A percentile compares a stretch with the other conserved stretches of the same genome.
These are phyloP conservation scores for Tieghemostelium lacteum DNA, from an alignment of 78 protist species.

Conservation along the genomic window DNA sequence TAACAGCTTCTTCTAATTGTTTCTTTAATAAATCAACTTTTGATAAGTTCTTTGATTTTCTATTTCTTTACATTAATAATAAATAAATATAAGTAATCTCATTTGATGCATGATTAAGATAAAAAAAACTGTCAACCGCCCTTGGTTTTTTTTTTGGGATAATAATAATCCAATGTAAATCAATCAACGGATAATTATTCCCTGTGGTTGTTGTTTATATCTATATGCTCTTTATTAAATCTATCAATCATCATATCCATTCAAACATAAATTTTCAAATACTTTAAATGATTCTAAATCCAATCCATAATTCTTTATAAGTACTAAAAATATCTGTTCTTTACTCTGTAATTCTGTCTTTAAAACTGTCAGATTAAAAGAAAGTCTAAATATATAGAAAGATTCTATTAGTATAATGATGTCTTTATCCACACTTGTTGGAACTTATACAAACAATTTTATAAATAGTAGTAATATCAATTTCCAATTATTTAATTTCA, in stretches of 20 bases:
- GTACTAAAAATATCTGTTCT: not conserved
- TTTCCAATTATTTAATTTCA: slow-evolving; percentile 47
- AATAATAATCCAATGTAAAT: too few species aligned
- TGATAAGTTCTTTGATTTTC: too few species aligned
- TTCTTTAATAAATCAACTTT: too few species aligned
- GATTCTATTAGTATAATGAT: not conserved
- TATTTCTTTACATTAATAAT: too few species aligned
- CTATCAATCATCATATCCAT: slow-evolving; percentile 34
- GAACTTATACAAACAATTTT: slow-evolving; percentile 2
- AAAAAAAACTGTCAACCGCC: too few species aligned
- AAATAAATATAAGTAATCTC: too few species aligned
- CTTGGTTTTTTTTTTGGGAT: too few species aligned
- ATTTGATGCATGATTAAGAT: too few species aligned
- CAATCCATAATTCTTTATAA: slow-evolving; percentile 21
- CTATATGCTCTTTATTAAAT: not conserved
- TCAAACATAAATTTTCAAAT: slow-evolving; percentile 40
- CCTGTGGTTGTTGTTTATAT: not conserved
- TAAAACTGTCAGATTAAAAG: not conserved
- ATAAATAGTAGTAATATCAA: slow-evolving; percentile 43
- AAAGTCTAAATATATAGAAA: slow-evolving; percentile 16
- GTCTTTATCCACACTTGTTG: not conserved
- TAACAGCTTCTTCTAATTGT: too few species aligned
- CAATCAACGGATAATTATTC: not conserved
- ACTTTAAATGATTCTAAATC: slow-evolving; percentile 51
- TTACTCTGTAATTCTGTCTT: not conserved